Evolutionary conservation across 2,329 filamentous ascomycete genomes (phyloP), one percentile per base, ranked within the genome.

Genomic region (Chaetoscypha palmicola): DNA sequence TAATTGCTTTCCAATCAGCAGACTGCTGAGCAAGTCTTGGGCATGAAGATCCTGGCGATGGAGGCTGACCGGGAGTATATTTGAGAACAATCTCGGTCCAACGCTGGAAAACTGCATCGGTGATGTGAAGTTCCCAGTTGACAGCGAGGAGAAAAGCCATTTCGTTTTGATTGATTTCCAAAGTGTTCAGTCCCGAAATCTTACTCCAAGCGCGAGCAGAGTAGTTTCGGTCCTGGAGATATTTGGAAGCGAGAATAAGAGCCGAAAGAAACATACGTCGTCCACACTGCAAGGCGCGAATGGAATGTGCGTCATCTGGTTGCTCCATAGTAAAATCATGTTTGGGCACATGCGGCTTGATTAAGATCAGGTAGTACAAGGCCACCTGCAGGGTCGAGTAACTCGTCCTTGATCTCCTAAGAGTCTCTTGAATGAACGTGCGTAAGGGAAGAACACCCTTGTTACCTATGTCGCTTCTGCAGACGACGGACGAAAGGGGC

Each of bases 121-220:
- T 83, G 51, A 98, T 91, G 64, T 98, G 92, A 22, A 98, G 77
- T 59, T 89, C 87, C 90, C 91, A 98, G 64, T 88, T 83, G 50
- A 98, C 87, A 35, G 90, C 86, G 49, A 83, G 70, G 36, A 98
- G 75, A 63, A 97, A 98, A 14, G 86, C 81, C 64, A 94, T 83
- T 68, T 98, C 92, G 64, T 97, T 97, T 61, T 89, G 84, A 67
- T 97, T 97, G 66, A 98, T 97, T 68, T 98, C 92, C 45, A 78
- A 72, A 3, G 89, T 90, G 62, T 86, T 88, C 45, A 98, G 73
- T n/a, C 92, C 92, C 14, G 92, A 97, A 57, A 98, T 98, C 72
- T 95, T 97, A 66, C 91, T 97, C 92, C 92, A 98, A 32, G 92
- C 92, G 44, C 91, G 83, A 38, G 92, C 89, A 11, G 92, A 97